Evolutionary conservation across 2,329 filamentous ascomycete genomes (phyloP).

Genomic region (Alternaria viburni): DNA sequence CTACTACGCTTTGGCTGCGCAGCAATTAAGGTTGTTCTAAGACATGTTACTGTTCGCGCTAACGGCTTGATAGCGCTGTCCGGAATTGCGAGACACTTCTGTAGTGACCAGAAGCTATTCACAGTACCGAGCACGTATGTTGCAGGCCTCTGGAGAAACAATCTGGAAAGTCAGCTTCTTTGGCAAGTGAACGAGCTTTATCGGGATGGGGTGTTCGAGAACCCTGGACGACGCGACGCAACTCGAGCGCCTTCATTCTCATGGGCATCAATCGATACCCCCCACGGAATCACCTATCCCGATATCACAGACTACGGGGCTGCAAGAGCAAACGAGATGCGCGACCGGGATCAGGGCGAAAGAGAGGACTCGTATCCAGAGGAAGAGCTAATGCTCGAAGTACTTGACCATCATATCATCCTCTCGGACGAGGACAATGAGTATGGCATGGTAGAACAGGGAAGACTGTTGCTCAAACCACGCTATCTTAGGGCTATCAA

Average conservation of each 20-base stretch:
- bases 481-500: neutral
- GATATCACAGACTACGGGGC: constrained; percentile 12
- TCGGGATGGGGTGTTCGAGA: constrained; percentile 1
- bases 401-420: neutral
- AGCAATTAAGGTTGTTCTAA: too few relatives aligned
- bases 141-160: constrained; percentile 22
- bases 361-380: neutral
- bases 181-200: constrained; percentile 17
- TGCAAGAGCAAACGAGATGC: neutral
- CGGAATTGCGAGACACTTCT: constrained; percentile 17
- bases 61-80: constrained; percentile 9
- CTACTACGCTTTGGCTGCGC: too few relatives aligned
- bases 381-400: neutral
- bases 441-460: neutral
- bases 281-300: constrained; percentile 20
- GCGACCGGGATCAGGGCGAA: neutral
- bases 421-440: neutral
- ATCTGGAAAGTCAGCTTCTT: constrained; percentile 24
- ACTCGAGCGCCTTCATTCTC: constrained; percentile 26
- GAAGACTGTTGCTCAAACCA: neutral
- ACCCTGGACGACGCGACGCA: neutral
- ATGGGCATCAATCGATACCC: constrained; percentile 24
- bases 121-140: constrained; percentile 7
- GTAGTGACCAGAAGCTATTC: neutral
- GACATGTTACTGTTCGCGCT: too few relatives aligned